These are phyloP conservation scores for Aspergillus baeticus DNA, from an alignment of 495 filamentous ascomycete genomes.

Conservation along the genomic window DNA sequence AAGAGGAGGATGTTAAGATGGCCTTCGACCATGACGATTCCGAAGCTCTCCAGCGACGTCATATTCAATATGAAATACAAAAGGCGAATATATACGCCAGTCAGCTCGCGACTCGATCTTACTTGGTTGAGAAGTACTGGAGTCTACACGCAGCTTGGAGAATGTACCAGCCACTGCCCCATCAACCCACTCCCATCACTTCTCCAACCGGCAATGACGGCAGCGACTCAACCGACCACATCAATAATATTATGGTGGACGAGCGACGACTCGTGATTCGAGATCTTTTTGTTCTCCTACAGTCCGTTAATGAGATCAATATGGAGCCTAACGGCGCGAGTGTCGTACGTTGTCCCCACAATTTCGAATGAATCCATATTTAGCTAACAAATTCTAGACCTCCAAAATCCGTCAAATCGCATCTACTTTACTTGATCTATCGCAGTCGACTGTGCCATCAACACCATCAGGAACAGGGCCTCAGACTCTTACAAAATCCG, in stretches of 20 bases:
- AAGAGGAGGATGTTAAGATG: conserved; percentile 19
- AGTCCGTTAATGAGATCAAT: conserved; percentile 71
- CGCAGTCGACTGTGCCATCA: conserved; percentile 48
- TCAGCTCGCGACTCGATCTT: conserved; percentile 72
- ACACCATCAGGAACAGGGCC: conserved; percentile 24
- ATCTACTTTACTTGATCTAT: conserved; percentile 65
- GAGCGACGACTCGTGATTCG: conserved; percentile 77
- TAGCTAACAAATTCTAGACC: conserved; percentile 34
- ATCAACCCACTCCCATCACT: conserved; percentile 18
- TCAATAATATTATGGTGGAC: conserved; percentile 55
- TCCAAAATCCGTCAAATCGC: conserved; percentile 74
- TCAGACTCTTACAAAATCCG: conserved; percentile 34
- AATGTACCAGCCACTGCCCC: conserved; percentile 26
- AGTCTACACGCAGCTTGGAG: conserved; percentile 57
- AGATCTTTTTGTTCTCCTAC: conserved; percentile 66
- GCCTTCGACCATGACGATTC: conserved; percentile 24
- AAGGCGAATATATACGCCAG: conserved; percentile 79
- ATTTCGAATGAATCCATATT: too few relatives aligned
- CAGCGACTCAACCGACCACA: conserved; percentile 30
- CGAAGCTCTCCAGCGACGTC: conserved; percentile 32
- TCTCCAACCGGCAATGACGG: conserved; percentile 22
- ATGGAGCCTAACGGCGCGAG: conserved; percentile 80
- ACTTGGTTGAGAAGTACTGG: conserved; percentile 80
- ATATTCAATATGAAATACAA: conserved; percentile 78
- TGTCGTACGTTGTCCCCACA: conserved; percentile 48